phyloP scores from a whole-genome alignment of 208 protist species.

The Crithidia bombi region DNA sequence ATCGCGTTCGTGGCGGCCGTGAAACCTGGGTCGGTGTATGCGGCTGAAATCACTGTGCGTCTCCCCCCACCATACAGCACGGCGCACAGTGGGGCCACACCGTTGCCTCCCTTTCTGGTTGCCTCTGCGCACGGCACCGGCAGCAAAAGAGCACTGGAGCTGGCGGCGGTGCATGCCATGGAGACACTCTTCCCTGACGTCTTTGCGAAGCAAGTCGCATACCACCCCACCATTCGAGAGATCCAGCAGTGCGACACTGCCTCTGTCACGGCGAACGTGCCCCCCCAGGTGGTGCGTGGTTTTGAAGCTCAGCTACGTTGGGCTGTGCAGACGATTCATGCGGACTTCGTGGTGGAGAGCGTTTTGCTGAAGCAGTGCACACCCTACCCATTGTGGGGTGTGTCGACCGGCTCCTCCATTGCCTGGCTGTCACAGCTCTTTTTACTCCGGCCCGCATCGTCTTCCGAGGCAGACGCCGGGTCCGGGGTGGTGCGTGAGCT shows the following conservation, averaged over 20 bases:
- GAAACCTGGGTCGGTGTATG: conserved; percentile 5
- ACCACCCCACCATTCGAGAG: conserved; percentile 54
- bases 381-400: conserved; percentile 44
- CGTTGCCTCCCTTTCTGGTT: conserved; percentile 23
- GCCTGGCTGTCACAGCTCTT: conserved; percentile 36
- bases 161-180: conserved; percentile 52
- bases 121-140: conserved; percentile 33
- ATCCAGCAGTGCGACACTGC: conserved; percentile 45
- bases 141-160: conserved; percentile 40
- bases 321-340: conserved; percentile 38
- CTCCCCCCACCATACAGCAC: conserved; percentile 5
- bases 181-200: conserved; percentile 61
- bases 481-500: conserved; percentile 19
- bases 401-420: conserved; percentile 13
- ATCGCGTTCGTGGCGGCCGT: conserved; percentile 28
- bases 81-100: neutral
- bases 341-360: conserved; percentile 40
- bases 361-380: conserved; percentile 37
- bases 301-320: conserved; percentile 52
- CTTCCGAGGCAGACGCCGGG: neutral
- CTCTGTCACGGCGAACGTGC: conserved; percentile 28
- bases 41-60: conserved; percentile 10
- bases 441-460: neutral
- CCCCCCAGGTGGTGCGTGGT: conserved; percentile 46
- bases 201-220: conserved; percentile 66